These are phyloP conservation scores for Debaryomyces hansenii DNA, from an alignment of 805 yeast genomes.

Conservation along the genomic window DNA sequence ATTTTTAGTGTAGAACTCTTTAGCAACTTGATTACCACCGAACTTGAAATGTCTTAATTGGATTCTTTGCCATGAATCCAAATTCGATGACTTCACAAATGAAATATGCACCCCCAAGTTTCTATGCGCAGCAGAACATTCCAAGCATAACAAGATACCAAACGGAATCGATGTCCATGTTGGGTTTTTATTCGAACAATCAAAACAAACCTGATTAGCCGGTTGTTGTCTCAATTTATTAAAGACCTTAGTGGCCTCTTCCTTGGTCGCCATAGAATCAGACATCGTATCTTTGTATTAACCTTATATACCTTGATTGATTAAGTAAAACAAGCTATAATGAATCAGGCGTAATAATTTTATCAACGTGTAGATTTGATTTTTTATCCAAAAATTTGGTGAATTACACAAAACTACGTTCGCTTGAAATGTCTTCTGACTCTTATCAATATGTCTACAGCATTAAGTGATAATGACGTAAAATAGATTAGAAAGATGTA, in stretches of 20 bases:
- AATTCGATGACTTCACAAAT: slow-evolving; percentile 86
- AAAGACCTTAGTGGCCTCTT: slow-evolving; percentile 67
- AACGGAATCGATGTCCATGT: slow-evolving; percentile 98
- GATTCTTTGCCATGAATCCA: slow-evolving; percentile 92
- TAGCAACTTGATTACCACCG: slow-evolving; percentile 89
- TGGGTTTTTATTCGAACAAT: slow-evolving; percentile 91
- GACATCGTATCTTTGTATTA: slow-evolving; percentile 26
- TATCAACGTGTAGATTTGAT: not conserved
- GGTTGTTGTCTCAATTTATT: slow-evolving; percentile 59
- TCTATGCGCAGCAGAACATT: slow-evolving; percentile 94
- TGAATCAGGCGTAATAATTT: not conserved
- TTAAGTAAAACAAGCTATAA: not conserved
- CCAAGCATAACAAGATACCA: slow-evolving; percentile 88
- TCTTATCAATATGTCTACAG: not conserved
- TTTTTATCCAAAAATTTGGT: not conserved
- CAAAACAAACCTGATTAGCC: slow-evolving; percentile 87
- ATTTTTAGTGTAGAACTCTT: slow-evolving; percentile 77
- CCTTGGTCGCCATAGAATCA: slow-evolving; percentile 61
- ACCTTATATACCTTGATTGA: not conserved
- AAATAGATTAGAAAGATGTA: too few relatives aligned
- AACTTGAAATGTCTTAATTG: slow-evolving; percentile 90
- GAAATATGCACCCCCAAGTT: slow-evolving; percentile 95
- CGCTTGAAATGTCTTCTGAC: not conserved
- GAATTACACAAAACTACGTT: not conserved
- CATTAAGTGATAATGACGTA: not conserved